Evolutionary conservation across 441 rosid species (phyloP), one percentile per base, ranked within the genome.

Genomic region (Jatropha multifida): DNA sequence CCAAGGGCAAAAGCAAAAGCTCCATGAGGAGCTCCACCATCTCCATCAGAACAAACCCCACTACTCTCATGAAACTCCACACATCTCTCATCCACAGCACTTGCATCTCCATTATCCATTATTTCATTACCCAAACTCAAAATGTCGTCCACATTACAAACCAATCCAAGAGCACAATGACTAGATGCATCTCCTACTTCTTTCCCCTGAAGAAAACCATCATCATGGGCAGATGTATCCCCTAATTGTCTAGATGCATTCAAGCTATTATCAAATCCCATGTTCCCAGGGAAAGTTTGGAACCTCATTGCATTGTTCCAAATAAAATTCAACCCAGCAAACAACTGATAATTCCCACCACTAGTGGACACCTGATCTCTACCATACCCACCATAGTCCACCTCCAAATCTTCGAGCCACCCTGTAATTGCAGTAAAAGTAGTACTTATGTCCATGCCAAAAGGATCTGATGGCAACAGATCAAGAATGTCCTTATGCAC

Each of bases 391-490:
- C 85, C 86, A 79, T 80, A 87, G 71, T 86, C 97, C 74, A 80
- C 87, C 85, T 96, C 94, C 90, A 92, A 81, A 77, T 91, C 94
- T 86, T 88, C 93, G 58, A 96, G 96, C 97, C 94, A 94, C 52
- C 97, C 93, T 4, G 92, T 86, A 48, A 92, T 85, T 0, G 97
- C 98, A 0, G 97, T 94, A 72, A 96, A 83, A 15, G 99, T 89
- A 56, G 88, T 84, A 79, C 80, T 86, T 49, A 96, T 93, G 73
- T 90, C 94, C 99, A 96, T 96, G 54, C 92, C 98, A 73, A 96
- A 96, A 2, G 99, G 99, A 93, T 96, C 99, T 0, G 97, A 86
- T 0, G 99, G 99, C 90, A 96, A 79, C 83, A 92, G 86, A 81
- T 95, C 99, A 64, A 93, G 85, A 78, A 96, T 87, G 71, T 94